Evolutionary conservation across 2,329 filamentous ascomycete species (phyloP), one percentile per base, ranked within the genome.

Genomic region (Hypoxylon sp.): DNA sequence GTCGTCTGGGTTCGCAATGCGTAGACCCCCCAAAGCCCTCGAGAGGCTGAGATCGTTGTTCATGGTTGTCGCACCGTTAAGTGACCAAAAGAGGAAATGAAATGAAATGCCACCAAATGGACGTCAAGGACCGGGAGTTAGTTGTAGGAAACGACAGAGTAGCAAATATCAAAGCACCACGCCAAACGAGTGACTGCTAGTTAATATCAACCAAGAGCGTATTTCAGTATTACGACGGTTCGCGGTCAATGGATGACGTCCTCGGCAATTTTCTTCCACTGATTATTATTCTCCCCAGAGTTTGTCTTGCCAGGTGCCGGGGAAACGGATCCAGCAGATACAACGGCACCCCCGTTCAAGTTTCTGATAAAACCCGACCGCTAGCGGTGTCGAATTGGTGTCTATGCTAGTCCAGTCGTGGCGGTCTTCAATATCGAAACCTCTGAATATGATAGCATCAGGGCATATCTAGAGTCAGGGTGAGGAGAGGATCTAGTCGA

Each of bases 1-100:
- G 75, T 94, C 86, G 75, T 97, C 92, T 46, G 93, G 93, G 73
- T 97, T 99, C 66, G 94, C 93, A 72, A 99, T 97, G 71, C 93
- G 90, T 73, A 99, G 79, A 67, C 93, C 93, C 68, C 94, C 94
- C 67, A 97, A 82, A 68, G 91, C 90, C 76, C 92, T 89, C 69
- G 91, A 94, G 62, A 97, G 84, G 74, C 90, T 96, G 71, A 96
- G 77, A 78, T 96, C 91, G 73, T 90, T 90, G 76, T 91, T 90
- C 91, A 97, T 97, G 72, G 69, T 57, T 41, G 35, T 26, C 31
- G 41, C 34, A 19, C 40, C 20, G 7, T 35, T 16, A 29, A 8
- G 20, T 12, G 32, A 25, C 9, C 6, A 25, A 9, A 25, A 25
- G 21, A 25, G n/a, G n/a, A n/a, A n/a, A n/a, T n/a, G n/a, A n/a